Evolutionary conservation across 352 stramenopile species (phyloP), one percentile per base, ranked within the genome.

Genomic region (Globisporangium okanoganense): DNA sequence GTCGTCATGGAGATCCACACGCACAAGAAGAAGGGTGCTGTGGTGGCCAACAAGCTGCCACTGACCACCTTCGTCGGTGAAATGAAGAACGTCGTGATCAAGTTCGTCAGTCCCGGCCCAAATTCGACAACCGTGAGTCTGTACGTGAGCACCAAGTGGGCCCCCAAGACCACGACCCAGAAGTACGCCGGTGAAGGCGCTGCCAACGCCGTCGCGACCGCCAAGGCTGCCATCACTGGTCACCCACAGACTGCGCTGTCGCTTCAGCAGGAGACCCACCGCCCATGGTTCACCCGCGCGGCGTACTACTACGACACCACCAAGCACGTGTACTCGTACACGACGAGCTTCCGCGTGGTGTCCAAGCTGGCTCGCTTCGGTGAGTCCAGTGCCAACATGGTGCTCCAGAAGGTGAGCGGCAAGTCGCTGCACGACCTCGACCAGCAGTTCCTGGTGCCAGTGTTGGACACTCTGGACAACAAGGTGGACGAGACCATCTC

Each of bases 281-380:
- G 81, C 2, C 81, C 81, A 25, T 88, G 77, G 75, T 90, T 87
- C 59, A 82, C 82, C 69, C 78, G 81, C 24, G 75, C 70, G 47
- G 84, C 79, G 58, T 92, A 90, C 69, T 92, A 92, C 67, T 92
- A 92, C 66, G 73, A 87, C 61, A 88, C 78, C 44, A 78, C 73
- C 31, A 92, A 92, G 79, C 79, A 67, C 27, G 76, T 92, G 65
- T 92, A 92, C 71, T 74, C 82, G 70, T 92, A 92, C 72, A 83
- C 83, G 47, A 92, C 83, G 41, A 90, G 83, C 69, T 92, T 92
- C 67, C 69, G 73, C 27, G 70, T 86, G 47, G 74, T 92, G n/a
- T 73, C 72, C 43, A 66, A 66, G 18, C 73, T 92, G 38, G 83
- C 83, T 13, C 80, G 77, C 10, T 69, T 90, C 43, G 79, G 80